Evolutionary conservation across 2,329 filamentous ascomycete genomes (phyloP).

Genomic region (Fusarium proliferatum): DNA sequence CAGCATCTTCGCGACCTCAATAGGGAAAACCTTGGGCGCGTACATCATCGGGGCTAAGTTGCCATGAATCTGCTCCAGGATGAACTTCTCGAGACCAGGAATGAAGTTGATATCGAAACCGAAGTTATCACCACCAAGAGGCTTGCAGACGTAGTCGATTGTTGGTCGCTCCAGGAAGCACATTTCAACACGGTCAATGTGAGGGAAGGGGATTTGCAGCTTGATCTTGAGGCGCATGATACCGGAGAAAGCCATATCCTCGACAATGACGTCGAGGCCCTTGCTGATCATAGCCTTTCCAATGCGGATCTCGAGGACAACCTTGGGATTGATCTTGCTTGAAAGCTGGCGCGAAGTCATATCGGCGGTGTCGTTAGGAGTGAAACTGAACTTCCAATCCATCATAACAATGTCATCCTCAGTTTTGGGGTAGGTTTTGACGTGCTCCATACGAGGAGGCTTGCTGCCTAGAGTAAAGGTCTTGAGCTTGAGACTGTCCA

Average conservation of each 20-base stretch:
- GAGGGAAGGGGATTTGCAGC: conserved; percentile 93
- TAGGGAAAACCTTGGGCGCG: conserved; percentile 95
- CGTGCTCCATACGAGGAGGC: conserved; percentile 94
- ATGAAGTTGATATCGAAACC: conserved; percentile 99
- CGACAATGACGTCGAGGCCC: conserved; percentile 95
- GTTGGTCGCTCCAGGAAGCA: conserved; percentile 90
- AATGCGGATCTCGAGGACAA: conserved; percentile 92
- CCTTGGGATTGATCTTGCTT: conserved; percentile 96
- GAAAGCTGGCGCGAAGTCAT: conserved; percentile 90
- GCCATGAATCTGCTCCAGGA: conserved; percentile 94
- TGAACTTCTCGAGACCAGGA: conserved; percentile 91
- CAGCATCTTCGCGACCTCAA: conserved; percentile 98
- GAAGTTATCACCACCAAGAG: conserved; percentile 91
- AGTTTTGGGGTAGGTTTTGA: conserved; percentile 96
- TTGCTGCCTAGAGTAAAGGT: conserved; percentile 95
- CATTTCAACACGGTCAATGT: conserved; percentile 94
- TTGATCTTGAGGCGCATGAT: conserved; percentile 98
- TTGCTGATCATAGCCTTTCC: conserved; percentile 98
- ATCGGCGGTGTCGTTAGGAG: conserved; percentile 91
- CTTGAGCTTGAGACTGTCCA: conserved; percentile 93
- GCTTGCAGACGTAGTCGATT: conserved; percentile 98
- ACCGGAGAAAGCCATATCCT: conserved; percentile 96
- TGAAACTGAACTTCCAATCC: conserved; percentile 99
- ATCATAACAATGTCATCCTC: conserved; percentile 97
- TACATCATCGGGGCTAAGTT: conserved; percentile 99